phyloP scores from a whole-genome alignment of 352 stramenopile species.

The Phytophthora litchii region DNA sequence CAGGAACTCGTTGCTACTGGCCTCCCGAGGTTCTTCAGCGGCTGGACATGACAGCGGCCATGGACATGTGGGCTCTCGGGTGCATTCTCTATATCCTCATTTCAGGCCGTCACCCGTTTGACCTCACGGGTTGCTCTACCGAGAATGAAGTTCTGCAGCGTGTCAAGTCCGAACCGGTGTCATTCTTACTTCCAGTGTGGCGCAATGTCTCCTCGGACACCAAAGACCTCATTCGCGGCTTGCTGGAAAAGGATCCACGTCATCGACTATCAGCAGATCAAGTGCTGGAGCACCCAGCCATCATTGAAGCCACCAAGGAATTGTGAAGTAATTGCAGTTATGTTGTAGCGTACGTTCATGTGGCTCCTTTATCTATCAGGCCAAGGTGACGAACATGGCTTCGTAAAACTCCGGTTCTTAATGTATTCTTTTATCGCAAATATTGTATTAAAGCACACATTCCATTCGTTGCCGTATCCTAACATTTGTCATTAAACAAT shows the following conservation, averaged over 20 bases:
- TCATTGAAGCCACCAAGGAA: conserved; percentile 32
- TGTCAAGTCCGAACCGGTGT: conserved; percentile 52
- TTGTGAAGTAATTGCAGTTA: conserved; percentile 27
- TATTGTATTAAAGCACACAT: not conserved
- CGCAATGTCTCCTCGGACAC: conserved; percentile 48
- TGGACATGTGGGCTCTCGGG: conserved; percentile 91
- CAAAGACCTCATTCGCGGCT: conserved; percentile 66
- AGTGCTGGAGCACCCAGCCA: conserved; percentile 48
- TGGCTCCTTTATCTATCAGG: conserved; percentile 32
- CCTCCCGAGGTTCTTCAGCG: conserved; percentile 71
- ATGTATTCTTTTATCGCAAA: conserved; percentile 8
- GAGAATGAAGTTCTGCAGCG: conserved; percentile 81
- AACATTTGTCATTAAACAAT: conserved; percentile 19
- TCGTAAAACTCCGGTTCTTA: conserved; percentile 13
- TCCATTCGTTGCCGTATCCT: conserved; percentile 15
- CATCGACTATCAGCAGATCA: conserved; percentile 56
- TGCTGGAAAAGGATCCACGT: conserved; percentile 77
- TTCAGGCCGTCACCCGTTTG: conserved; percentile 85
- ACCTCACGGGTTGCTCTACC: conserved; percentile 73
- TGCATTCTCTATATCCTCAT: conserved; percentile 91
- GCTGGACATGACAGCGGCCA: conserved; percentile 65
- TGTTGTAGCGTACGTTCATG: conserved; percentile 14
- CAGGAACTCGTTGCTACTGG: conserved; percentile 88
- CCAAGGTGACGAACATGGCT: conserved; percentile 14
- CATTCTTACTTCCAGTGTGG: conserved; percentile 68